Evolutionary conservation across 2,329 filamentous ascomycete species (phyloP).

Genomic region (Exophiala xenobiotica): DNA sequence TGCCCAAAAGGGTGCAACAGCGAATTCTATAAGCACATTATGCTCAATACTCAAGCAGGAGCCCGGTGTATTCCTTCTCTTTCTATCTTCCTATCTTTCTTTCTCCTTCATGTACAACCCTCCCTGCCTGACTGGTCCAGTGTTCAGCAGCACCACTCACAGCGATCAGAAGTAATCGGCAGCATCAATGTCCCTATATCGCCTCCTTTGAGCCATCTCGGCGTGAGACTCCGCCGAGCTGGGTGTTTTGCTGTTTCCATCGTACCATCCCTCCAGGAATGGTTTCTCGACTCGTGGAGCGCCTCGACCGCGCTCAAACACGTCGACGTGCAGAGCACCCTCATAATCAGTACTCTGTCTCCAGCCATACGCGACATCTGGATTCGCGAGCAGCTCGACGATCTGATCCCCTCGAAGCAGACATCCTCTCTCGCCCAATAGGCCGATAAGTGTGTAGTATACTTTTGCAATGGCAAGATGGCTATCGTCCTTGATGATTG

Average conservation of each 20-base stretch:
- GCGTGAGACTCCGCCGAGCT: no score
- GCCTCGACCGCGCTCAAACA: slow-evolving; percentile 13
- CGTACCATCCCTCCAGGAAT: slow-evolving; percentile 22
- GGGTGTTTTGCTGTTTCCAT: slow-evolving; percentile 7
- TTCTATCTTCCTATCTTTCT: no score
- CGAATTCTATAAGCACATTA: no score
- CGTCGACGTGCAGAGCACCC: slow-evolving; percentile 22
- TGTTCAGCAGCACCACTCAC: not conserved
- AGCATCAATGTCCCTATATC: slow-evolving; percentile 23
- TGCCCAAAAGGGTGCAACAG: no score
- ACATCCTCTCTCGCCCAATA: slow-evolving; percentile 25
- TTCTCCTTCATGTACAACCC: not conserved
- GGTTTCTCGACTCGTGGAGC: slow-evolving; percentile 2
- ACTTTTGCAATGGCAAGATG: slow-evolving; percentile 27
- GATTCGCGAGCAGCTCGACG: slow-evolving; percentile 18
- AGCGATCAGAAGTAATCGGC: slow-evolving; percentile 15
- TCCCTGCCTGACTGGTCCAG: not conserved
- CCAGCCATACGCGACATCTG: slow-evolving; percentile 24
- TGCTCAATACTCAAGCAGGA: no score
- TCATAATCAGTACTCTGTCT: slow-evolving; percentile 11
- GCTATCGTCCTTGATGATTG: slow-evolving; percentile 30
- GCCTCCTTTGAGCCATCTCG: not conserved
- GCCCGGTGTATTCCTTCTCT: no score
- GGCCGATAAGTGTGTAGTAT: slow-evolving; percentile 18
- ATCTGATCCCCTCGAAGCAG: slow-evolving; percentile 27